Percentiles rank a stretch among this genome's conserved stretches.
Evolutionary conservation across 2,329 filamentous ascomycete species (phyloP).

Genomic region (Cladosporium sp.): DNA sequence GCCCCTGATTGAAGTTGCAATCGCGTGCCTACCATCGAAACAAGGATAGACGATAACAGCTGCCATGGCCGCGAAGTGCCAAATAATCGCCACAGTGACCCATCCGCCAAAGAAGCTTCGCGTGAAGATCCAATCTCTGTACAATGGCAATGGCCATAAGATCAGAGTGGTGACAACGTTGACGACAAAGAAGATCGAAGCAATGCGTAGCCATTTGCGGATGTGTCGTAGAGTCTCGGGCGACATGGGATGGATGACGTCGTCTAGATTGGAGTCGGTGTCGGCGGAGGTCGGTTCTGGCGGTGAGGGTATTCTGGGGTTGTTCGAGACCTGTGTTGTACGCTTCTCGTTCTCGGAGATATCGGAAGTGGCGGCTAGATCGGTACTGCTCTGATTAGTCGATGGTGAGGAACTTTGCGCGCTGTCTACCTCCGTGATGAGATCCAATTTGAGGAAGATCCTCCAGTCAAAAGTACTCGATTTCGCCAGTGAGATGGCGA

Average conservation of each 20-base stretch:
- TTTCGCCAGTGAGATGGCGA: constrained; percentile 42
- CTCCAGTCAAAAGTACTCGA: constrained; percentile 44
- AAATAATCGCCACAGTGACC: constrained; percentile 48
- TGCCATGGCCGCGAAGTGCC: constrained; percentile 51
- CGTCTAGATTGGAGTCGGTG: constrained; percentile 29
- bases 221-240: constrained; percentile 31
- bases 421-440: constrained; percentile 42
- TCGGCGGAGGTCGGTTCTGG: not conserved
- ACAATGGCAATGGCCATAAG: constrained; percentile 53
- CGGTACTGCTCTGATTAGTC: not conserved
- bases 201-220: constrained; percentile 35
- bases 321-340: not conserved
- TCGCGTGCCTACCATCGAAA: constrained; percentile 49
- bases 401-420: not conserved
- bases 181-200: constrained; percentile 43
- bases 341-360: not conserved
- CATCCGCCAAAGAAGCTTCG: constrained; percentile 50
- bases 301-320: not conserved
- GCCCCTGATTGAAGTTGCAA: constrained; percentile 36
- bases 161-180: constrained; percentile 50
- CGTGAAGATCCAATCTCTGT: constrained; percentile 51
- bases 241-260: constrained; percentile 48
- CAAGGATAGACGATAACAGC: constrained; percentile 51
- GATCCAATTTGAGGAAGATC: constrained; percentile 50
- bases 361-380: not conserved